Evolutionary conservation across 768 basidiomycete genomes (phyloP).

Genomic region (Tylopilus plumbeoviolaceoides): DNA sequence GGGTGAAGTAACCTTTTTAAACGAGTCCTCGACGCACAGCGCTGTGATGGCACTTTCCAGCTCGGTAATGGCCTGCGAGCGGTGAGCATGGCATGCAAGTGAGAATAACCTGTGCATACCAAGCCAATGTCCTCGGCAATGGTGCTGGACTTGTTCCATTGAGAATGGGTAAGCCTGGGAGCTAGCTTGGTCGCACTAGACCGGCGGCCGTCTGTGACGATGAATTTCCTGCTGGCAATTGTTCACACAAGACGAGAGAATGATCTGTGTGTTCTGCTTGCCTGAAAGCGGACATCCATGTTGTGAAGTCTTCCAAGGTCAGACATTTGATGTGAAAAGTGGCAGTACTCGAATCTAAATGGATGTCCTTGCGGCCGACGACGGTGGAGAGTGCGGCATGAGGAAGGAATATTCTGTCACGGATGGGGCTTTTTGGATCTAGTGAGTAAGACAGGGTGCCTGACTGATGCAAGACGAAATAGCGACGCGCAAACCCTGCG

Average conservation of each 20-base stretch:
- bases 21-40: slow-evolving; percentile 37
- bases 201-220: slow-evolving; percentile 37
- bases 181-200: slow-evolving; percentile 34
- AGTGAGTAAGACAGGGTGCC: slow-evolving; percentile 75
- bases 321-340: slow-evolving; percentile 84
- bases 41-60: slow-evolving; percentile 51
- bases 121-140: slow-evolving; percentile 64
- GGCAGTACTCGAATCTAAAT: slow-evolving; percentile 69
- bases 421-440: slow-evolving; percentile 63
- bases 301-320: slow-evolving; percentile 62
- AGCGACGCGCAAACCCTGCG: slow-evolving; percentile 79
- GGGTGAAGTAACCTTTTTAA: slow-evolving; percentile 33
- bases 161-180: slow-evolving; percentile 40
- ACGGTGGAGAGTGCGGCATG: slow-evolving; percentile 77
- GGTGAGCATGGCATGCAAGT: not conserved
- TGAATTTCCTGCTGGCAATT: slow-evolving; percentile 50
- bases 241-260: slow-evolving; percentile 17
- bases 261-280: slow-evolving; percentile 25
- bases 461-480: slow-evolving; percentile 65
- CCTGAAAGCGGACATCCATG: slow-evolving; percentile 77
- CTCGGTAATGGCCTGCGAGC: slow-evolving; percentile 49
- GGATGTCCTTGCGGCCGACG: slow-evolving; percentile 72
- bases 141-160: slow-evolving; percentile 45
- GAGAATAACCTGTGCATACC: slow-evolving; percentile 37
- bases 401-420: slow-evolving; percentile 64